Conservation (phyloP, 495 filamentous ascomycete species). For the Penicillium atrosanguineum region DNA sequence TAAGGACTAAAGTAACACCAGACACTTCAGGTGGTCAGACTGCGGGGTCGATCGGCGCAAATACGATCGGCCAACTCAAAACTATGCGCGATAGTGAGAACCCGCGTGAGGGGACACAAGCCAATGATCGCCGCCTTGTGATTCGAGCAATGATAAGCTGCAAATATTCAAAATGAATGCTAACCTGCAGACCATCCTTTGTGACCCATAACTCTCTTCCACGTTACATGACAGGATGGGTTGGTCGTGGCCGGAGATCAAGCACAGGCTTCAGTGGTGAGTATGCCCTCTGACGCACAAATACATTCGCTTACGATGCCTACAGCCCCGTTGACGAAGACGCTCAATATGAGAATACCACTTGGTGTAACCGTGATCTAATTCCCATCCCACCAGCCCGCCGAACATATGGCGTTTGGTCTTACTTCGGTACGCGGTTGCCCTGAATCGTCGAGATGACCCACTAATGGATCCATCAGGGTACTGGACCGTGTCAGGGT, state of each 20-base stretch:
- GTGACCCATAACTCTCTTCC: neutral
- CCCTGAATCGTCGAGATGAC: neutral
- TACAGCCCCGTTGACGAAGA: slow-evolving; percentile 4
- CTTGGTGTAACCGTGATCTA: slow-evolving; percentile 7
- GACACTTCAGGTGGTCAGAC: too few species aligned
- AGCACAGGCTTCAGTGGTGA: slow-evolving; percentile 6
- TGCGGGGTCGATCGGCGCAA: slow-evolving; percentile 6
- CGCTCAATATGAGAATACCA: slow-evolving; percentile 5
- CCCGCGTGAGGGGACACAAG: neutral
- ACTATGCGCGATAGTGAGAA: neutral
- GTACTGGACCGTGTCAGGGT: slow-evolving; percentile 7
- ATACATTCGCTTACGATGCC: neutral
- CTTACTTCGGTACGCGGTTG: slow-evolving; percentile 1
- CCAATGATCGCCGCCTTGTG: neutral
- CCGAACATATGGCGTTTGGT: slow-evolving; percentile 4
- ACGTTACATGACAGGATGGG: neutral
- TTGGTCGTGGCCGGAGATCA: slow-evolving; percentile 4
- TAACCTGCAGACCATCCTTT: neutral
- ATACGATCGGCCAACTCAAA: slow-evolving; percentile 2
- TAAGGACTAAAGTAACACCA: too few species aligned
- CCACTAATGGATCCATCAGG: neutral
- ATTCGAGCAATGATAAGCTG: neutral
- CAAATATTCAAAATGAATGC: neutral
- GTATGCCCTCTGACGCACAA: neutral
- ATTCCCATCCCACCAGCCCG: slow-evolving; percentile 5